These are phyloP conservation scores for Podaxis mareebaensis DNA, from an alignment of 768 basidiomycete genomes.

Conservation along the genomic window DNA sequence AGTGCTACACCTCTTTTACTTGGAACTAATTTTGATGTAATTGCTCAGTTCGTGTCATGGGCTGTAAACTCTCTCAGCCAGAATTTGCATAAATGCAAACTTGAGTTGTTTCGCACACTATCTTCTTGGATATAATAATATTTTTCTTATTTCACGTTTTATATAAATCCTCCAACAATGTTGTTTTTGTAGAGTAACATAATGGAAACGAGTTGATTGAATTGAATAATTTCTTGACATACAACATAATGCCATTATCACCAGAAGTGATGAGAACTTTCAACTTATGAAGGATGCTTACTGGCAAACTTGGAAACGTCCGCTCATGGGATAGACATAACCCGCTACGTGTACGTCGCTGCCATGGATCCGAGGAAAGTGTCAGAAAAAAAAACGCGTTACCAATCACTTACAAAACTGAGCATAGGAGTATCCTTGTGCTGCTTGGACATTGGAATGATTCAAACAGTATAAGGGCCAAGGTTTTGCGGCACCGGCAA, in stretches of 20 bases:
- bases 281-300: conserved; percentile 42
- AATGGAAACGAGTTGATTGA: not conserved
- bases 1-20: conserved; percentile 16
- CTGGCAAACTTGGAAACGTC: conserved; percentile 45
- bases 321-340: conserved; percentile 26
- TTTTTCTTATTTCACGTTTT: not conserved
- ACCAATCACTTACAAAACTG: not conserved
- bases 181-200: not conserved
- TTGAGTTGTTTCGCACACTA: not conserved
- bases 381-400: no score
- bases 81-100: not conserved
- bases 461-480: not conserved
- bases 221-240: not conserved
- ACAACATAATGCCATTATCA: not conserved
- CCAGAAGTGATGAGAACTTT: not conserved
- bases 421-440: not conserved
- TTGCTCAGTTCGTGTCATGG: conserved; percentile 44
- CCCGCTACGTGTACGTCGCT: conserved; percentile 38
- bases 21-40: not conserved
- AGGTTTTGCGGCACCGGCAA: conserved; percentile 5
- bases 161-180: not conserved
- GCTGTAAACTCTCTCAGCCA: conserved; percentile 44
- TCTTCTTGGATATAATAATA: conserved; percentile 12
- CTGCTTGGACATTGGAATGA: not conserved
- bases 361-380: conserved; percentile 35